Evolutionary conservation across 2,329 filamentous ascomycete species (phyloP), one percentile per base, ranked within the genome.

Genomic region (Colletotrichum costaricense): DNA sequence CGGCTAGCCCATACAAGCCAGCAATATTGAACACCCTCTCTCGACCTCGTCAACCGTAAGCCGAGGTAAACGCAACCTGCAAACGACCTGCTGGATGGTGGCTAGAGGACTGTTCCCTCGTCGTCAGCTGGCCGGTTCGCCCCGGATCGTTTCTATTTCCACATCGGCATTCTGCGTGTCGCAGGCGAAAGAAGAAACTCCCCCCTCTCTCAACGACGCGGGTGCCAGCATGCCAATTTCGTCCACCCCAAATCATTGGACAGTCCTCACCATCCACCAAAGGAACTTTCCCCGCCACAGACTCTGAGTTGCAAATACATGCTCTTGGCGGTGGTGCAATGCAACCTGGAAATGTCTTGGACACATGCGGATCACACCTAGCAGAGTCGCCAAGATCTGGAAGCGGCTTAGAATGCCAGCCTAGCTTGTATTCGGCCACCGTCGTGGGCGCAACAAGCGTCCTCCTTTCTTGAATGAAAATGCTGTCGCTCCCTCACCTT

Each of bases 271-370:
- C 42, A n/a, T 35, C 38, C 38, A 28, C 16, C 30, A 12, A 26
- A 33, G 46, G 30, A 16, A 52, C 14, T 58, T 52, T 57, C 35
- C 35, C 67, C 56, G 66, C 59, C 55, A 62, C 71, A 28, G 46
- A 4, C 33, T 60, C 26, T 56, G 12, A 35, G 26, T 62, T 38
- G 67, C 67, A 56, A 57, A 65, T 62, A 33, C 42, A 4, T 52
- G 9, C 26, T 33, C 71, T 73, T 73, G 46, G 60, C 71, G 28
- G 42, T 26, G 28, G 46, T 71, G 67, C 71, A 60, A 33, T 73
- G 71, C 67, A 62, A 71, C 71, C 67, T 35, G 11, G 24, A 35
- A 52, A 26, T 58, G 55, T 63, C 67, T 73, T 66, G 71, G 71
- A 28, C 16, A 35, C n/a, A 60, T 66, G 62, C 56, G 60, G 46